phyloP scores from a whole-genome alignment of 164 flowering plant genomes.

The Macadamia integrifolia region DNA sequence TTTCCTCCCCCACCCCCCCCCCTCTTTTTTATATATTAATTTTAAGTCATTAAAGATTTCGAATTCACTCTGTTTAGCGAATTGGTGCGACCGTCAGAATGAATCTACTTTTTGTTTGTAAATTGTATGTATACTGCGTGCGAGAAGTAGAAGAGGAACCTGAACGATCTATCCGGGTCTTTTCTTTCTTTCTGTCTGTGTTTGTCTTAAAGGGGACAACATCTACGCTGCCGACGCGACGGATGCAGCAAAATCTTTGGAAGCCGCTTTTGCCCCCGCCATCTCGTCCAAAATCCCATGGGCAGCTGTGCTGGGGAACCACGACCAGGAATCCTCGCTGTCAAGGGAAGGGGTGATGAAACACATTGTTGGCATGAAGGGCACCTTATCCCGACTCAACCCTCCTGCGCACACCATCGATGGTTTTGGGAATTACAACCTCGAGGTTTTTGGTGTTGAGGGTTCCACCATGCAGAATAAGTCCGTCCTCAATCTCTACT shows the following conservation, averaged over 20 bases:
- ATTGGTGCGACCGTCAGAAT: no score
- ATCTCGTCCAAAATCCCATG: constrained; percentile 65
- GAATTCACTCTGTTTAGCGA: no score
- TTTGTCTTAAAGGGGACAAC: constrained; percentile 53
- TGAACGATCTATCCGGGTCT: no score
- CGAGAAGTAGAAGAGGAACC: no score
- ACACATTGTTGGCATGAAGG: constrained; percentile 54
- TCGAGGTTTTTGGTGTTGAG: constrained; percentile 63
- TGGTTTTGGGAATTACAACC: constrained; percentile 91
- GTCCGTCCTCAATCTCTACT: constrained; percentile 77
- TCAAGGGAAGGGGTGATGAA: constrained; percentile 84
- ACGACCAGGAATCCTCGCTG: constrained; percentile 77
- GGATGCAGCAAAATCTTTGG: constrained; percentile 56
- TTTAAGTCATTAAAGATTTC: no score
- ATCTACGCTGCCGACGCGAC: constrained; percentile 64
- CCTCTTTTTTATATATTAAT: no score
- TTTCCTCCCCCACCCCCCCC: no score
- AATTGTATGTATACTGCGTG: no score
- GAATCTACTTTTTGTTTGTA: no score
- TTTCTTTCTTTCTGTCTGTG: no score
- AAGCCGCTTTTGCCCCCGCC: constrained; percentile 79
- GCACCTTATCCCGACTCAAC: constrained; percentile 58
- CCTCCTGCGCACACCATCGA: constrained; percentile 51
- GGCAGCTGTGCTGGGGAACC: constrained; percentile 96
- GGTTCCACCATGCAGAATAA: constrained; percentile 62